Percentiles rank a stretch among this genome's conserved stretches.
phyloP scores from a whole-genome alignment of 2,329 filamentous ascomycete species.

The Myriosclerotinia duriaeana region DNA sequence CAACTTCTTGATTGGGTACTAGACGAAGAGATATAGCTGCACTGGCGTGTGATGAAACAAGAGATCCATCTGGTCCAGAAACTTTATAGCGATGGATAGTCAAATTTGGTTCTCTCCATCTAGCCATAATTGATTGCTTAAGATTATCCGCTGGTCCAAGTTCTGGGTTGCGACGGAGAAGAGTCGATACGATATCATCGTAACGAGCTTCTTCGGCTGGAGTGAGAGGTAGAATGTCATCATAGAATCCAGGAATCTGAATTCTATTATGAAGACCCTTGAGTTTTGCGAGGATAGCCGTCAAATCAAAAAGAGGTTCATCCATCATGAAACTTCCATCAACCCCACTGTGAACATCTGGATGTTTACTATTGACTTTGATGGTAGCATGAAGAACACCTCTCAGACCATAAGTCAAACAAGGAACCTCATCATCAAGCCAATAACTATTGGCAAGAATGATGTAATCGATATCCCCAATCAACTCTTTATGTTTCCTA shows the following conservation, averaged over 20 bases:
- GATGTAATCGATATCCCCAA: constrained; percentile 92
- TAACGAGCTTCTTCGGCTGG: constrained; percentile 77
- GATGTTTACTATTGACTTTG: constrained; percentile 79
- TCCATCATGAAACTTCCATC: constrained; percentile 88
- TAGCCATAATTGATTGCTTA: constrained; percentile 81
- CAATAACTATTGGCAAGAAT: constrained; percentile 97
- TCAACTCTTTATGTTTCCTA: constrained; percentile 73
- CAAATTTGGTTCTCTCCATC: constrained; percentile 92
- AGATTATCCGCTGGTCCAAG: constrained; percentile 63
- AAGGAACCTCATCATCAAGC: constrained; percentile 94
- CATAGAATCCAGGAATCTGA: constrained; percentile 85
- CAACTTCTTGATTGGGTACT: constrained; percentile 88
- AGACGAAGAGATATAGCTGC: constrained; percentile 87
- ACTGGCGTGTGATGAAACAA: constrained; percentile 87
- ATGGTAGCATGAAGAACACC: constrained; percentile 93
- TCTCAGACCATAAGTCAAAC: constrained; percentile 88
- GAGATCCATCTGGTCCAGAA: constrained; percentile 85
- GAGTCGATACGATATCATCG: constrained; percentile 75
- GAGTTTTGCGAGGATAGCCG: constrained; percentile 75
- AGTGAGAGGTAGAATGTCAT: constrained; percentile 74
- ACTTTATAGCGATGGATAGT: constrained; percentile 93
- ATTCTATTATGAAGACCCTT: constrained; percentile 80
- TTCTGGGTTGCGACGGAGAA: constrained; percentile 69
- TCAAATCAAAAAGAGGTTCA: constrained; percentile 88
- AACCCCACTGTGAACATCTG: constrained; percentile 94